Evolutionary conservation across 805 yeast genomes (phyloP).

Genomic region (Saccharomycopsis sp.): DNA sequence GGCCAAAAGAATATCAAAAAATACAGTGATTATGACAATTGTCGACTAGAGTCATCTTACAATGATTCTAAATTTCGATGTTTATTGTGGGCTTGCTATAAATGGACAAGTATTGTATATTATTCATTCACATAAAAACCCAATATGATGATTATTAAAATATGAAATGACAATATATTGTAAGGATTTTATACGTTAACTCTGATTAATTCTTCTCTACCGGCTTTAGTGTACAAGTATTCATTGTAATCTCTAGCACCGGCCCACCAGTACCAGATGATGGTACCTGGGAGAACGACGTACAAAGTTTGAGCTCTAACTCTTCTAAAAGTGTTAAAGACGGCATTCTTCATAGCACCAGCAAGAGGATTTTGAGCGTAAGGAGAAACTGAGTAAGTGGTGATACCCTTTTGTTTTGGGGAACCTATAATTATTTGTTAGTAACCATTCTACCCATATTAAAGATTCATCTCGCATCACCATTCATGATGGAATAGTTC

Average conservation of each 20-base stretch:
- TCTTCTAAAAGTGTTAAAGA: slow-evolving; percentile 94
- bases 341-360: slow-evolving; percentile 76
- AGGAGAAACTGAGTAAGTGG: slow-evolving; percentile 87
- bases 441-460: not conserved
- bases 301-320: slow-evolving; percentile 76
- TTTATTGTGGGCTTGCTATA: too few species aligned
- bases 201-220: slow-evolving; percentile 87
- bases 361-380: slow-evolving; percentile 89
- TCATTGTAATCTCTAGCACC: slow-evolving; percentile 85
- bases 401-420: slow-evolving; percentile 80
- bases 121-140: too few species aligned
- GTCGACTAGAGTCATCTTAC: too few species aligned
- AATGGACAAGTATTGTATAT: too few species aligned
- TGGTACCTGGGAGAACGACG: slow-evolving; percentile 66
- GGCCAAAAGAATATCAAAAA: too few species aligned
- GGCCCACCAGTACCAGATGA: slow-evolving; percentile 84
- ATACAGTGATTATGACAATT: too few species aligned
- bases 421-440: slow-evolving; percentile 33
- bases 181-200: slow-evolving; percentile 37
- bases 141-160: too few species aligned
- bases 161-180: too few species aligned
- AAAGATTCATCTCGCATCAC: too few species aligned
- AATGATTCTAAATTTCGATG: too few species aligned
- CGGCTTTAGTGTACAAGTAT: slow-evolving; percentile 94
- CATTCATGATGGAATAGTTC: too few species aligned